Conservation (phyloP, 305 asterid species). For the Plantago coronopus region DNA sequence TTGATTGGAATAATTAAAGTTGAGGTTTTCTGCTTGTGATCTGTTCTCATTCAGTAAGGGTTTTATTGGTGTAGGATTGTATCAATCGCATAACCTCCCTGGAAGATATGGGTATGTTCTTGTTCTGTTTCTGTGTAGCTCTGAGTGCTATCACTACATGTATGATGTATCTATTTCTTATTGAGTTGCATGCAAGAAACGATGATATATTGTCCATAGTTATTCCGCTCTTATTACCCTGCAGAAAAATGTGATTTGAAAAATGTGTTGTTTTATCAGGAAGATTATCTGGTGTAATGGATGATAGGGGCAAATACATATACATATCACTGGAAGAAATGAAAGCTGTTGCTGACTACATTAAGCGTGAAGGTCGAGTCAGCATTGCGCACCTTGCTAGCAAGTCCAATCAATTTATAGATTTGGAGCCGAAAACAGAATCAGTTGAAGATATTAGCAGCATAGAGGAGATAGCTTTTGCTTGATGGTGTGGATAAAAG, state of each 20-base stretch:
- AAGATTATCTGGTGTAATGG: slow-evolving; percentile 95
- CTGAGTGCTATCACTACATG: slow-evolving; percentile 1
- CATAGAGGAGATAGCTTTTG: slow-evolving; percentile 48
- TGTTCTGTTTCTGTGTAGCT: slow-evolving; percentile 5
- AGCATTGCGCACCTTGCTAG: slow-evolving; percentile 94
- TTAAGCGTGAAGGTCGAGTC: slow-evolving; percentile 86
- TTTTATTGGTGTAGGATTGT: slow-evolving; percentile 68
- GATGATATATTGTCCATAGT: neutral
- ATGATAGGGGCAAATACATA: slow-evolving; percentile 93
- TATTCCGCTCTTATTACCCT: slow-evolving; percentile 1
- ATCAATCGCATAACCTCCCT: slow-evolving; percentile 77
- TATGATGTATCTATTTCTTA: neutral
- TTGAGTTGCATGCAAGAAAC: neutral
- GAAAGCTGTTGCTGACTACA: slow-evolving; percentile 96
- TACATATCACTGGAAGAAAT: slow-evolving; percentile 90
- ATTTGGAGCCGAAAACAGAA: slow-evolving; percentile 75
- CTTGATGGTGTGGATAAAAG: slow-evolving; percentile 29
- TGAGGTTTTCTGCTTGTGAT: slow-evolving; percentile 12
- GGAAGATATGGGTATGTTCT: slow-evolving; percentile 74
- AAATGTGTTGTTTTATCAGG: slow-evolving; percentile 41
- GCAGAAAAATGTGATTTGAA: slow-evolving; percentile 3
- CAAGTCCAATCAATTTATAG: slow-evolving; percentile 94
- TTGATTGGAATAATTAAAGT: neutral
- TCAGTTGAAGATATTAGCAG: slow-evolving; percentile 40
- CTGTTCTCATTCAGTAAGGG: slow-evolving; percentile 16